Evolutionary conservation across 2,329 filamentous ascomycete species (phyloP), one percentile per base, ranked within the genome.

Genomic region (Byssothecium circinans): DNA sequence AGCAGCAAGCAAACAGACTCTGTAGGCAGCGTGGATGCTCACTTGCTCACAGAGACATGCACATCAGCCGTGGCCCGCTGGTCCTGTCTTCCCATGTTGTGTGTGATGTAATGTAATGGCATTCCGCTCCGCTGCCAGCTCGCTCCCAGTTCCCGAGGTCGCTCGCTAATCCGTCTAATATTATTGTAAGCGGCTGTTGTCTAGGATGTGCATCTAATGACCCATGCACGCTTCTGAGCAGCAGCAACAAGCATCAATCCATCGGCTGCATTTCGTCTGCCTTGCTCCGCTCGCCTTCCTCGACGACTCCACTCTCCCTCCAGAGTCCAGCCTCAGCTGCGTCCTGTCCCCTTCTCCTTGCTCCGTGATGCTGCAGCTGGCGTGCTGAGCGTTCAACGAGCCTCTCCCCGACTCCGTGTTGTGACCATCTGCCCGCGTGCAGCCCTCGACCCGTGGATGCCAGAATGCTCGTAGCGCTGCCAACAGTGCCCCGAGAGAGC

Each of bases 381-480:
- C 46, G 30, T 30, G 17, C 19, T 36, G 27, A 32, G 49, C 39
- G 12, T 52, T 54, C 60, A 27, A 27, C 25, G 11, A 27, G 29
- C 12, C 54, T 58, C 55, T 51, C 57, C 45, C 58, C 54, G 53
- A 52, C 41, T 36, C 14, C 32, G n/a, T 27, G 37, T 38, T 32
- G 29, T 23, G 44, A 38, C 53, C 51, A 45, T 53, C 49, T 49
- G 40, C 50, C 52, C 50, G 52, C 58, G 52, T 56, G 53, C 61
- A 59, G 47, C 56, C 47, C 48, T 50, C 53, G 46, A 54, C 43
- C 59, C 58, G 57, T 56, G 61, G 10, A 5, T 25, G 23, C 23
- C 10, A 72, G 67, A 68, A 74, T 74, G 71, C 69, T 58, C 66
- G 61, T 62, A 62, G 63, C 59, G 59, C 62, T 54, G 57, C 62